phyloP scores from a whole-genome alignment of 345 rosid species.

The Nephelium lappaceum region DNA sequence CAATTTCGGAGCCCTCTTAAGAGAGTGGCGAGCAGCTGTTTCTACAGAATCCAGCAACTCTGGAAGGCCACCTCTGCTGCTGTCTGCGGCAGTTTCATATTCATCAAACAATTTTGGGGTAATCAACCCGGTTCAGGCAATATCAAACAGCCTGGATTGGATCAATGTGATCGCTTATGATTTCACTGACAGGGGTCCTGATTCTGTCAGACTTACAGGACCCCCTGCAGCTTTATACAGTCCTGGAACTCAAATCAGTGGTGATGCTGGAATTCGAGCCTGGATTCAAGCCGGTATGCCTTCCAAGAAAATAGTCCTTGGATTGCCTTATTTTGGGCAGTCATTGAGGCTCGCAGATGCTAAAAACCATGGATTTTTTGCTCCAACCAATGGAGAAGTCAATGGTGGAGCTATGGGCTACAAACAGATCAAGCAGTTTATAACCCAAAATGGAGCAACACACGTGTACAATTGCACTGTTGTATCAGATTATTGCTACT shows the following conservation, averaged over 20 bases:
- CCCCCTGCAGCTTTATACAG: slow-evolving; percentile 59
- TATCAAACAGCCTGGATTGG: slow-evolving; percentile 56
- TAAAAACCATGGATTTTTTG: slow-evolving; percentile 50
- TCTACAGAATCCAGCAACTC: slow-evolving; percentile 31
- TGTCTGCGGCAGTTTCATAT: slow-evolving; percentile 42
- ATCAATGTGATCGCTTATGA: slow-evolving; percentile 53
- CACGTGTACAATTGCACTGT: slow-evolving; percentile 44
- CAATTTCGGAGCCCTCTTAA: slow-evolving; percentile 29
- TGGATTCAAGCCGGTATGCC: slow-evolving; percentile 64
- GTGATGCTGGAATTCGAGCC: slow-evolving; percentile 51
- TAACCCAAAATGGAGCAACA: slow-evolving; percentile 37
- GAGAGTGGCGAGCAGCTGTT: slow-evolving; percentile 41
- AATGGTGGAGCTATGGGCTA: slow-evolving; percentile 37
- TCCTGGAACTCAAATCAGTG: slow-evolving; percentile 52
- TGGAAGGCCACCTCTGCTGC: slow-evolving; percentile 24
- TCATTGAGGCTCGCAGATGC: slow-evolving; percentile 61
- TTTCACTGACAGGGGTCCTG: slow-evolving; percentile 17
- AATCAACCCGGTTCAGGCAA: slow-evolving; percentile 24
- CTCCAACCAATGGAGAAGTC: slow-evolving; percentile 45
- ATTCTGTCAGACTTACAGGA: slow-evolving; percentile 13
- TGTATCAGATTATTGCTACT: slow-evolving; percentile 53
- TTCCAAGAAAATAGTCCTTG: slow-evolving; percentile 50
- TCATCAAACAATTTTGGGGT: slow-evolving; percentile 5
- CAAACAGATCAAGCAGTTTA: slow-evolving; percentile 38
- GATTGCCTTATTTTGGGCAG: slow-evolving; percentile 63